Evolutionary conservation across 305 asterid genomes (phyloP).

Genomic region (Fraxinus ornus): DNA sequence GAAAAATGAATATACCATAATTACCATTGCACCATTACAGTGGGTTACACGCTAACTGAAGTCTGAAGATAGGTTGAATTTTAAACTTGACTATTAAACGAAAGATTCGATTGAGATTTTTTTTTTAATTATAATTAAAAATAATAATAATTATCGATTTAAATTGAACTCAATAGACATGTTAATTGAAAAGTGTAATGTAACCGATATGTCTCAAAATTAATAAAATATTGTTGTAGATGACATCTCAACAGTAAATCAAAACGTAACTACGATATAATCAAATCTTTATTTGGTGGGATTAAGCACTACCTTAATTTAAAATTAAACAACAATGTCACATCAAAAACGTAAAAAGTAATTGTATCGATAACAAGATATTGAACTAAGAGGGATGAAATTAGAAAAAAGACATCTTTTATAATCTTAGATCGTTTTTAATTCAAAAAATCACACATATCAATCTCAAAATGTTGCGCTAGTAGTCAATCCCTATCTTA

Average conservation of each 20-base stretch:
- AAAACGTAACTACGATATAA: background rate
- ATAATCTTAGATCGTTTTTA: too few relatives aligned
- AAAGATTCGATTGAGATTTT: background rate
- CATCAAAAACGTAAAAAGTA: background rate
- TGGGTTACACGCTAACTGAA: background rate
- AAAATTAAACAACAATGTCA: background rate
- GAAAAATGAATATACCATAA: background rate
- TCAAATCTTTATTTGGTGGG: background rate
- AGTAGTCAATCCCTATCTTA: too few relatives aligned
- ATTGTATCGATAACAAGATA: too few relatives aligned
- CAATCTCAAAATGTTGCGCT: too few relatives aligned
- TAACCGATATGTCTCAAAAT: background rate
- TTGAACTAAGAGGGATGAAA: too few relatives aligned
- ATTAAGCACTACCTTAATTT: background rate
- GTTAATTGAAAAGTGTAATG: background rate
- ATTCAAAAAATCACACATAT: too few relatives aligned
- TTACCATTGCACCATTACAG: background rate
- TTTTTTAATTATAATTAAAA: too few relatives aligned
- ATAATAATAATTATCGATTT: background rate
- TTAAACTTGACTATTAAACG: background rate
- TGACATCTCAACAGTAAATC: background rate
- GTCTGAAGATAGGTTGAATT: background rate
- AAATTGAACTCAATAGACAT: background rate
- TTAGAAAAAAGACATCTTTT: too few relatives aligned
- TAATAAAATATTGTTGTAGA: too few relatives aligned